Conservation (phyloP, 1,284 basidiomycete species). For the Austroboletus novae-zelandiae region DNA sequence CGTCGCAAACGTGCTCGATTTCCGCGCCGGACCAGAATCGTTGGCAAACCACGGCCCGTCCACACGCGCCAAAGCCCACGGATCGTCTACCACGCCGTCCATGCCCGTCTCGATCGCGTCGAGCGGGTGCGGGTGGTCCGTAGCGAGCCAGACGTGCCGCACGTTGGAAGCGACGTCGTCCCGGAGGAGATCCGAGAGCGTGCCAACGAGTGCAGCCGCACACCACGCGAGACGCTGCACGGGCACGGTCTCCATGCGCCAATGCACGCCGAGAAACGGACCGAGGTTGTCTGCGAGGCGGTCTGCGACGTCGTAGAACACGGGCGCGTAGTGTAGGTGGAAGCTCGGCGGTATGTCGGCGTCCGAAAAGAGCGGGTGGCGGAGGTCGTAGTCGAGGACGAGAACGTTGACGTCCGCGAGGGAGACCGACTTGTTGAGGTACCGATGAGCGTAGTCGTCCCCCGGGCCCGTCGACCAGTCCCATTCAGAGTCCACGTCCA, state of each 20-base stretch:
- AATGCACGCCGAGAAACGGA: slow-evolving; percentile 47
- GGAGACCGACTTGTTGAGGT: slow-evolving; percentile 11
- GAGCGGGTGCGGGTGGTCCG: slow-evolving; percentile 41
- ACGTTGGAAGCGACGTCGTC: slow-evolving; percentile 29
- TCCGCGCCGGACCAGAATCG: slow-evolving; percentile 16
- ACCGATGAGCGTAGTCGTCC: slow-evolving; percentile 14
- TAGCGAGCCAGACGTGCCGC: slow-evolving; percentile 46
- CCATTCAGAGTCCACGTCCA: background rate
- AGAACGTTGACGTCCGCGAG: slow-evolving; percentile 35
- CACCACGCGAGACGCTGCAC: slow-evolving; percentile 40
- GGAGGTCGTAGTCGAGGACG: slow-evolving; percentile 46
- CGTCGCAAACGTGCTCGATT: slow-evolving; percentile 43
- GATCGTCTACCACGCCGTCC: too few relatives aligned
- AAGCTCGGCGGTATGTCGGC: background rate
- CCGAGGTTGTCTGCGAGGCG: slow-evolving; percentile 32
- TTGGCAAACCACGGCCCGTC: background rate
- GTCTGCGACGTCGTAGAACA: slow-evolving; percentile 38
- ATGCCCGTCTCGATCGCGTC: slow-evolving; percentile 1
- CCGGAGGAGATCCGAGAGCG: slow-evolving; percentile 36
- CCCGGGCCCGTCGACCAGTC: slow-evolving; percentile 4
- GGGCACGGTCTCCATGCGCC: slow-evolving; percentile 48
- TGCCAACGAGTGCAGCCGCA: slow-evolving; percentile 44
- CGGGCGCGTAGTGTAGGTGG: slow-evolving; percentile 37
- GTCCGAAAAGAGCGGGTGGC: slow-evolving; percentile 36
- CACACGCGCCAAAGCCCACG: too few relatives aligned